Base-by-base conservation (phyloP, 176 grass and related monocot genomes). In the Lolium rigidum region DNA sequence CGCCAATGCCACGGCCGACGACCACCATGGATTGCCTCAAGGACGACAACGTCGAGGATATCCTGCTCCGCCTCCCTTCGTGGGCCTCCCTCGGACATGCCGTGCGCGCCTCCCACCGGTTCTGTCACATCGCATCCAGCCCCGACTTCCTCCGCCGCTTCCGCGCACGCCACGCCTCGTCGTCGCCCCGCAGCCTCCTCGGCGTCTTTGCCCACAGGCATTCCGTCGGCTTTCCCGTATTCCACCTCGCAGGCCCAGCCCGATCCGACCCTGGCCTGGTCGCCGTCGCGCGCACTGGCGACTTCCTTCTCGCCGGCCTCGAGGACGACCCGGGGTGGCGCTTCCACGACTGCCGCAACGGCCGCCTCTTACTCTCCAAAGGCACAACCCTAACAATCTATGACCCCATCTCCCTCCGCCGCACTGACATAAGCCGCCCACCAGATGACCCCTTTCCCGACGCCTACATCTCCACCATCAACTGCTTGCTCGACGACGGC, bases 191-290 rank as follows among this genome's bases (percentile, higher is more conserved):
- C 24, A 15, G 82, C 50, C 7, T 68, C 65, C 31, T 68, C 35
- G 65, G 65, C 65, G 65, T 68, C 65, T 68, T 68, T 17, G 31
- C 1, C 31, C 65, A 16, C 2, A 9, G 65, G 15, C 2, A 18
- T 38, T 62, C 51, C 80, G 72, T 37, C 63, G 74, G 77, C 17
- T 73, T 84, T 5, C 87, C 77, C 47, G 39, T 55, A 2, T 83
- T 83, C 80, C 22, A 78, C 5, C 12, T 83, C 21, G 80, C 64
- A 7, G 71, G 13, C 77, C 70, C 81, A 11, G 74, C 83, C 54
- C 72, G 77, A 18, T 84, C 81, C 63, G 81, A 88, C 64, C 81
- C 68, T 26, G 81, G 62, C 35, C 77, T 76, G 63, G 51, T 47
- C 63, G 61, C 17, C 49, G 78, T 84, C 74, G 80, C 70, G 50